phyloP scores from a whole-genome alignment of 768 basidiomycete species.

The Candolleomyces aberdarensis region DNA sequence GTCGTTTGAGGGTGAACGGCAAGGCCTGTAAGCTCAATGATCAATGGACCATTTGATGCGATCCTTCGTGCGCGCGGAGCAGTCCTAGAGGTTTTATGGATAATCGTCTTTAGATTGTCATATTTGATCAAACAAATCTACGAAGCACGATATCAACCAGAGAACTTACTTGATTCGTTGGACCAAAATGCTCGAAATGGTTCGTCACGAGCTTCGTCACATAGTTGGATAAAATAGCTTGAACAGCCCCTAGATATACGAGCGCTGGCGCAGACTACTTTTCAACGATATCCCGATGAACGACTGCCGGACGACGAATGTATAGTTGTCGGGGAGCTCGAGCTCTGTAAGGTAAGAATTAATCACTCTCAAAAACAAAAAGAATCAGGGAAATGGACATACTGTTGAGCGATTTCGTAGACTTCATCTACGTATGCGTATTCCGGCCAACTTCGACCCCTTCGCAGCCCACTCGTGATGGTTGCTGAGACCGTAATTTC shows the following conservation, averaged over 20 bases:
- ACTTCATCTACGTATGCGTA: neutral
- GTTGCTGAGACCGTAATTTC: no score
- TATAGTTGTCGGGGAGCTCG: constrained; percentile 68
- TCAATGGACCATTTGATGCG: constrained; percentile 47
- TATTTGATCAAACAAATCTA: neutral
- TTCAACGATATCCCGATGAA: constrained; percentile 44
- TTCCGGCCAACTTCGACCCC: neutral
- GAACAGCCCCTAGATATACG: constrained; percentile 38
- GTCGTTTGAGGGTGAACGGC: constrained; percentile 50
- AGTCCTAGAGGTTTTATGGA: constrained; percentile 49
- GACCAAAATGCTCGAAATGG: constrained; percentile 52
- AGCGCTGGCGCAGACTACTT: constrained; percentile 50
- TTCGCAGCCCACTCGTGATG: no score
- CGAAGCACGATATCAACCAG: neutral
- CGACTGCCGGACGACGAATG: constrained; percentile 53
- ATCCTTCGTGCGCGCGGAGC: constrained; percentile 33
- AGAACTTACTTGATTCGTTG: constrained; percentile 40
- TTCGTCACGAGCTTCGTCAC: constrained; percentile 39
- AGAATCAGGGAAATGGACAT: neutral
- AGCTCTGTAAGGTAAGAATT: constrained; percentile 46
- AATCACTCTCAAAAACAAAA: neutral
- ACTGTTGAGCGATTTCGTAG: neutral
- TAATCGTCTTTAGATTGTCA: constrained; percentile 14
- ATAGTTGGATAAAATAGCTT: constrained; percentile 34
- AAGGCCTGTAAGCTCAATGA: constrained; percentile 46